Percentiles rank a stretch among this genome's conserved stretches.
Conservation (phyloP, 2,329 filamentous ascomycete species). For the Pseudocercospora macadamiae region DNA sequence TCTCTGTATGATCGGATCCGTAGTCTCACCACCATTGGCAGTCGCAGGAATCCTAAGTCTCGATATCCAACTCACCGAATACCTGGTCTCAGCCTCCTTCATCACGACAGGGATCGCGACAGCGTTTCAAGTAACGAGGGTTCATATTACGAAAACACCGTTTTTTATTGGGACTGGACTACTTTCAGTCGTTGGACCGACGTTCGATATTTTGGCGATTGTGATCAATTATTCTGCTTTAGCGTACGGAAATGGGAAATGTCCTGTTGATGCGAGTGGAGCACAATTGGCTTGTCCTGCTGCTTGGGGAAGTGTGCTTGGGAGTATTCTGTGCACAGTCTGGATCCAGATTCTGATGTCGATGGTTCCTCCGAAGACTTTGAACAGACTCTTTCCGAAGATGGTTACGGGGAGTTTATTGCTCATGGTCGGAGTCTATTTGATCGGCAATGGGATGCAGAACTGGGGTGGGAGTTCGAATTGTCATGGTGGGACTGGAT, state of each 20-base stretch:
- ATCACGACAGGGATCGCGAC: constrained; percentile 17
- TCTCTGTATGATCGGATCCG: constrained; percentile 14
- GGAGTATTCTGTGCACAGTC: constrained; percentile 17
- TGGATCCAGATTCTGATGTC: constrained; percentile 16
- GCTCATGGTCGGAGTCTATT: constrained; percentile 14
- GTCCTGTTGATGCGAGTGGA: constrained; percentile 8
- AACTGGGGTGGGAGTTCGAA: constrained; percentile 14
- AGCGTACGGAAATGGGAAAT: constrained; percentile 8
- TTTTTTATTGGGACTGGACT: constrained; percentile 17
- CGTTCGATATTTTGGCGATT: constrained; percentile 16
- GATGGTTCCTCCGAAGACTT: constrained; percentile 10
- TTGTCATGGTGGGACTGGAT: constrained; percentile 14
- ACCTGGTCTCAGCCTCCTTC: constrained; percentile 18
- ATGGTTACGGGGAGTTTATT: constrained; percentile 14
- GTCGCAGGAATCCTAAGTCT: constrained; percentile 13
- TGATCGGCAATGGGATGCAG: constrained; percentile 16
- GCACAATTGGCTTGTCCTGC: constrained; percentile 9
- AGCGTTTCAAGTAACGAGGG: constrained; percentile 13
- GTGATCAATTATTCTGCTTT: constrained; percentile 7
- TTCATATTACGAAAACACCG: constrained; percentile 12
- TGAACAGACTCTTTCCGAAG: constrained; percentile 17
- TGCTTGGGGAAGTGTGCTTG: constrained; percentile 14
- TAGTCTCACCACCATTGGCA: constrained; percentile 14
- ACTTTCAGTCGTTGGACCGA: constrained; percentile 13
- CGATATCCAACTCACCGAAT: constrained; percentile 1